phyloP scores from a whole-genome alignment of 371 early-diverging fungal species.

The Quaeritorhiza haematococci region DNA sequence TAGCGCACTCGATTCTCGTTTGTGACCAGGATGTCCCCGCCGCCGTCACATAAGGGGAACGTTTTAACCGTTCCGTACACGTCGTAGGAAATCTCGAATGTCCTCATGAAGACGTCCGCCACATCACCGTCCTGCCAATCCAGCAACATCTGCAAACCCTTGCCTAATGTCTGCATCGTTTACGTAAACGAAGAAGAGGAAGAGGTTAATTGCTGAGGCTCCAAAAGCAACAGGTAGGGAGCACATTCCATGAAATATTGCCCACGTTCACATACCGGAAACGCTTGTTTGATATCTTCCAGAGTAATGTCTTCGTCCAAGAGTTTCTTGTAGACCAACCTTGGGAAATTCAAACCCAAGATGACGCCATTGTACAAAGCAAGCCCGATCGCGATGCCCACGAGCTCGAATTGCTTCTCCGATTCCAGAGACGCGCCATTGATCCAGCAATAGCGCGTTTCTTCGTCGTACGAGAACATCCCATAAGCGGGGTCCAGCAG shows the following conservation, averaged over 20 bases:
- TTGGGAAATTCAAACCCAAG: constrained; percentile 53
- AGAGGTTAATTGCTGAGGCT: not conserved
- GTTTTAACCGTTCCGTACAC: constrained; percentile 40
- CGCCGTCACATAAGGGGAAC: constrained; percentile 47
- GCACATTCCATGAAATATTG: too few relatives aligned
- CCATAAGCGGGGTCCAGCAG: constrained; percentile 56
- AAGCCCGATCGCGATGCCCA: constrained; percentile 71
- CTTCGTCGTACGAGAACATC: constrained; percentile 50
- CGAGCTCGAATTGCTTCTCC: constrained; percentile 41
- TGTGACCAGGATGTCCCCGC: constrained; percentile 53
- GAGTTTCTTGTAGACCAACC: constrained; percentile 56
- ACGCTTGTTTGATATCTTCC: constrained; percentile 57
- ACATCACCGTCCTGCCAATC: constrained; percentile 84
- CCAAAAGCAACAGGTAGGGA: too few relatives aligned
- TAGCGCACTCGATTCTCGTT: constrained; percentile 56
- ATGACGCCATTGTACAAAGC: constrained; percentile 75
- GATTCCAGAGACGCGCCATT: constrained; percentile 44
- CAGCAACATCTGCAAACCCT: constrained; percentile 77
- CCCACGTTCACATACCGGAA: constrained; percentile 38
- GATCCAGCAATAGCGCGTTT: constrained; percentile 46
- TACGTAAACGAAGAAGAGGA: not conserved
- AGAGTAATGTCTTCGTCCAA: constrained; percentile 42
- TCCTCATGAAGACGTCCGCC: constrained; percentile 73
- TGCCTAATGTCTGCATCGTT: constrained; percentile 59
- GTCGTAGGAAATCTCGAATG: constrained; percentile 60